Percentiles rank a stretch among this genome's conserved stretches.
Conservation (phyloP, 345 rosid genomes). For the Linum trigynum region DNA sequence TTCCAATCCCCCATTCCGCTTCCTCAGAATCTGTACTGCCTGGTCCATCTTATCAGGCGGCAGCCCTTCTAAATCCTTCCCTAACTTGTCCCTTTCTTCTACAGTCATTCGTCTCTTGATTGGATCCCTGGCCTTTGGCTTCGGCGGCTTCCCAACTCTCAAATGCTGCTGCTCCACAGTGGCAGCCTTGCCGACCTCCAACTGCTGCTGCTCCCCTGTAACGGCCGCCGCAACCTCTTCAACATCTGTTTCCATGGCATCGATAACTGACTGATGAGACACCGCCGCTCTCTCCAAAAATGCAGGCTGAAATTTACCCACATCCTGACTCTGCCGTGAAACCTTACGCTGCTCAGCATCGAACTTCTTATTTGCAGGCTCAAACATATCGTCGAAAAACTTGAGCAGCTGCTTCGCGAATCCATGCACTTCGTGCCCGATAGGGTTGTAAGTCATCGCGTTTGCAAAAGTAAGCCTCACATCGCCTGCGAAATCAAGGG, state of each 20-base stretch:
- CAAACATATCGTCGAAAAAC: background rate
- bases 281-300: background rate
- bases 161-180: background rate
- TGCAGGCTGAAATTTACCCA: background rate
- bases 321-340: background rate
- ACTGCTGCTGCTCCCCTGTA: background rate
- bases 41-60: conserved; percentile 68
- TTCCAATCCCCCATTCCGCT: conserved; percentile 54
- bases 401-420: background rate
- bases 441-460: background rate
- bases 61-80: conserved; percentile 57
- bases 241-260: too few relatives aligned
- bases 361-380: background rate
- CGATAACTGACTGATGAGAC: background rate
- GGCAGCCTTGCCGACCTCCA: too few relatives aligned
- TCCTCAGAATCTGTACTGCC: conserved; percentile 76
- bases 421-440: background rate
- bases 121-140: conserved; percentile 34
- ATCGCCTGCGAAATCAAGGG: background rate
- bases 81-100: conserved; percentile 75
- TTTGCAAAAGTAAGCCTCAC: background rate
- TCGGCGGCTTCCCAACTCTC: conserved; percentile 10
- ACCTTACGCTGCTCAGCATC: background rate
- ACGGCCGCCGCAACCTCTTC: background rate
- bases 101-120: conserved; percentile 55